Percentiles rank a stretch among this genome's conserved stretches.
Evolutionary conservation across 139 green algal species (phyloP).

Genomic region (Picochlorum sp.): DNA sequence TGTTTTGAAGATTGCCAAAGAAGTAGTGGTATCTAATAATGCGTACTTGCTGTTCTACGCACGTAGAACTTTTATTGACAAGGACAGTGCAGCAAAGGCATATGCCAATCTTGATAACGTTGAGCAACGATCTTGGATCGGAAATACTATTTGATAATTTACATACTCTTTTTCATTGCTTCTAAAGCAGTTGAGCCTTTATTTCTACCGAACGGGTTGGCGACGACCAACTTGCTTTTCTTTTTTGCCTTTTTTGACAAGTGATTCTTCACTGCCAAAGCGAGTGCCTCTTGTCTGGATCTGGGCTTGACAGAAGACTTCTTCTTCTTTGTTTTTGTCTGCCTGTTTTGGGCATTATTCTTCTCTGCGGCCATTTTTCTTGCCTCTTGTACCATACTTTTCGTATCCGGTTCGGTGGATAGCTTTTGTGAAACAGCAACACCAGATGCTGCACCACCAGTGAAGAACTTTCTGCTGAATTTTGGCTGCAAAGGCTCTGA

Average conservation of each 20-base stretch:
- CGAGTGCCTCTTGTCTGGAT: slow-evolving; percentile 17
- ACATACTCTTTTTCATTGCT: slow-evolving; percentile 14
- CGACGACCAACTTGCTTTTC: slow-evolving; percentile 27
- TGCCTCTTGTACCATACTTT: not conserved
- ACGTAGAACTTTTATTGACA: slow-evolving; percentile 1
- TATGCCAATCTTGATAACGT: no score
- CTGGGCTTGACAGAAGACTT: not conserved
- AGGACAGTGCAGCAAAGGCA: no score
- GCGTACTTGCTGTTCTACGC: slow-evolving; percentile 38
- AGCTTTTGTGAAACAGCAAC: slow-evolving; percentile 9
- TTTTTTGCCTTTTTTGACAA: slow-evolving; percentile 7
- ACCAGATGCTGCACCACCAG: slow-evolving; percentile 28
- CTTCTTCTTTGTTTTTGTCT: not conserved
- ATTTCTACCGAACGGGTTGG: slow-evolving; percentile 38
- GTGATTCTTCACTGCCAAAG: slow-evolving; percentile 18
- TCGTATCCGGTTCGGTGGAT: not conserved
- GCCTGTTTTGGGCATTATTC: not conserved
- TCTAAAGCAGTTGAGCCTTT: slow-evolving; percentile 41
- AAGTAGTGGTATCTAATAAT: slow-evolving; percentile 14
- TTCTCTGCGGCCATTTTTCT: not conserved
- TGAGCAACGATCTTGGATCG: not conserved
- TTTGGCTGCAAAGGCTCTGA: slow-evolving; percentile 32
- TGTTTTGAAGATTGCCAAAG: slow-evolving; percentile 10
- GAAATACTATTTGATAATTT: not conserved
- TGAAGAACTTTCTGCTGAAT: slow-evolving; percentile 46